These are phyloP conservation scores for Laburnicola sp. DNA, from an alignment of 2,329 filamentous ascomycete genomes.

Conservation along the genomic window DNA sequence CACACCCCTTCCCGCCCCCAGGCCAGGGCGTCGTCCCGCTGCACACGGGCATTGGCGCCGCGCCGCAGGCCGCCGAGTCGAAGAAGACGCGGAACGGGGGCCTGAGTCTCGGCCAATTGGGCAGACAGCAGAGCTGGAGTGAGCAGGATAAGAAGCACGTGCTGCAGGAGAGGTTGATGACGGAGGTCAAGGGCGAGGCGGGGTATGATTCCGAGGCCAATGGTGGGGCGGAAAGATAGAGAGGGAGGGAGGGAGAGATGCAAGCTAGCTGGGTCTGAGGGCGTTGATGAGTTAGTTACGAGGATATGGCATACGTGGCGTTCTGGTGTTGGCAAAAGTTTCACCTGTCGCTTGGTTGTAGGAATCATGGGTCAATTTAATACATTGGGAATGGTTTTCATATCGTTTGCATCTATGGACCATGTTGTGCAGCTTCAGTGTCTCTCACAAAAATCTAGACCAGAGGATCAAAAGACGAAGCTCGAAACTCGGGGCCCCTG, in stretches of 20 bases:
- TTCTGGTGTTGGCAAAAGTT: no score
- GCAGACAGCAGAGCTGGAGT: slow-evolving; percentile 39
- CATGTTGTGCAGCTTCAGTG: no score
- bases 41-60: slow-evolving; percentile 30
- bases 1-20: slow-evolving; percentile 29
- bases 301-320: background rate
- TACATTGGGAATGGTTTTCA: no score
- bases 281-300: background rate
- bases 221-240: slow-evolving; percentile 3
- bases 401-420: no score
- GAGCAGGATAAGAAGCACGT: slow-evolving; percentile 42
- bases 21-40: slow-evolving; percentile 41
- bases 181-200: slow-evolving; percentile 23
- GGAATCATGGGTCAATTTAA: no score
- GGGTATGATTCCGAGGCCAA: slow-evolving; percentile 32
- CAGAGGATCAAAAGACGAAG: no score
- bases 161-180: slow-evolving; percentile 30
- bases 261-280: background rate
- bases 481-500: no score
- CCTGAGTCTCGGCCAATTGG: slow-evolving; percentile 35
- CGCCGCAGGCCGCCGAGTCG: slow-evolving; percentile 28
- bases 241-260: background rate
- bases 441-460: no score
- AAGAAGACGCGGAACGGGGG: slow-evolving; percentile 37
- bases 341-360: no score